Evolutionary conservation across 306 rosid species (phyloP).

Genomic region (Quercus ilex): DNA sequence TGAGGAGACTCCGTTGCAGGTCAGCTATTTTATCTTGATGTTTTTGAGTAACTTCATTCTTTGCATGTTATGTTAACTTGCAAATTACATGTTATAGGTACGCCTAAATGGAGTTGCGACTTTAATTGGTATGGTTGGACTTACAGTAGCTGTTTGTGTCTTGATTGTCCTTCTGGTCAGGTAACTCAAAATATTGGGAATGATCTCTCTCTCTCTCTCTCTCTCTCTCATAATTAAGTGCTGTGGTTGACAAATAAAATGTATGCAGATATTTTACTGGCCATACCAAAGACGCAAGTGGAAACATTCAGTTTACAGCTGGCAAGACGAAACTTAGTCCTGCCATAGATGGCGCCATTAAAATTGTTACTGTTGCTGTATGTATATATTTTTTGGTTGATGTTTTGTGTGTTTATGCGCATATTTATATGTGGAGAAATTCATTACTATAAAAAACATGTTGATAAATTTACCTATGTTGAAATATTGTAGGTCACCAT

Average conservation of each 20-base stretch:
- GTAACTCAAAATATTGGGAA: conserved; percentile 36
- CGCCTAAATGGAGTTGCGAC: conserved; percentile 98
- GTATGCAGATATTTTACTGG: conserved; percentile 82
- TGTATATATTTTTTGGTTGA: conserved; percentile 17
- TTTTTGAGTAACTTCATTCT: background rate
- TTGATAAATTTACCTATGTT: background rate
- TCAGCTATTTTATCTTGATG: conserved; percentile 13
- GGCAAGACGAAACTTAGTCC: conserved; percentile 68
- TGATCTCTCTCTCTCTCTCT: background rate
- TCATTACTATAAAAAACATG: background rate
- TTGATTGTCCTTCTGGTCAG: conserved; percentile 74
- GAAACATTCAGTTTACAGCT: conserved; percentile 46
- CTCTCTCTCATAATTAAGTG: background rate
- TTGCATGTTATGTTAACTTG: conserved; percentile 10
- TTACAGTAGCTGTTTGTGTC: conserved; percentile 75
- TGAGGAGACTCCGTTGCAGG: conserved; percentile 99
- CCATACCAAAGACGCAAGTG: conserved; percentile 48
- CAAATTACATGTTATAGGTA: conserved; percentile 46
- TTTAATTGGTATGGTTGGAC: conserved; percentile 90
- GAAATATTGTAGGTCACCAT: conserved; percentile 68
- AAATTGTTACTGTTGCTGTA: conserved; percentile 95
- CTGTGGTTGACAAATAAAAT: conserved; percentile 11
- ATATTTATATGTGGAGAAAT: background rate
- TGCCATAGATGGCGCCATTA: conserved; percentile 85
- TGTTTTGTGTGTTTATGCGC: background rate